Conservation (phyloP, 805 yeast genomes). For the Candida argentea region DNA sequence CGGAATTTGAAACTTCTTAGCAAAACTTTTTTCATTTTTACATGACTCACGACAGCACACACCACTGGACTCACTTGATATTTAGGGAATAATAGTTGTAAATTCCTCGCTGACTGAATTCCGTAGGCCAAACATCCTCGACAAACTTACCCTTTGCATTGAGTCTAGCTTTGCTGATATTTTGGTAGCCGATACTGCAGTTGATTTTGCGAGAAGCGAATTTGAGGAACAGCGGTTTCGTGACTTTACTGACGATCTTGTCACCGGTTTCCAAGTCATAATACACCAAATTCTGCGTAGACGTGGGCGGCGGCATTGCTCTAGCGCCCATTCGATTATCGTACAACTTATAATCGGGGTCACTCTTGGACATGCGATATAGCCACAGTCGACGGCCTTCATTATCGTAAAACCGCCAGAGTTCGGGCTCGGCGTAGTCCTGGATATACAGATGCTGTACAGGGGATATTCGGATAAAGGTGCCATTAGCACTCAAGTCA, state of each 20-base stretch:
- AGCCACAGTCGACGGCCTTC: conserved; percentile 82
- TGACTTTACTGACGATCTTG: conserved; percentile 37
- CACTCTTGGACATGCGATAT: conserved; percentile 32
- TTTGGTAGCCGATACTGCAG: conserved; percentile 43
- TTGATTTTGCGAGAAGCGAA: conserved; percentile 45
- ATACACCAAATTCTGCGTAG: conserved; percentile 32
- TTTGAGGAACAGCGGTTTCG: conserved; percentile 40
- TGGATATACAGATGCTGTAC: conserved; percentile 20
- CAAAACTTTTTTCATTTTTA: no score
- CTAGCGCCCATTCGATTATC: conserved; percentile 7
- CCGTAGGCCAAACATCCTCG: conserved; percentile 43
- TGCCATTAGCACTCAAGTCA: conserved; percentile 32
- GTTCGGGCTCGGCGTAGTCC: conserved; percentile 17
- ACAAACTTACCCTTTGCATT: conserved; percentile 17
- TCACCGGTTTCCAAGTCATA: conserved; percentile 59
- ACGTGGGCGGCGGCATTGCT: conserved; percentile 6
- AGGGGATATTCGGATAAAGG: conserved; percentile 19
- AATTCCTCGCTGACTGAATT: conserved; percentile 42
- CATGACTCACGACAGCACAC: no score
- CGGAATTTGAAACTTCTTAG: no score
- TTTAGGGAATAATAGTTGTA: conserved; percentile 50
- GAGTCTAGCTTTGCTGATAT: conserved; percentile 23
- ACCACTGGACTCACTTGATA: conserved; percentile 30
- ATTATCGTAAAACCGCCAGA: conserved; percentile 45
- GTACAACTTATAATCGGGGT: conserved; percentile 22